Conservation (phyloP, 805 yeast genomes). For the Pichia rugopelliculosa region DNA sequence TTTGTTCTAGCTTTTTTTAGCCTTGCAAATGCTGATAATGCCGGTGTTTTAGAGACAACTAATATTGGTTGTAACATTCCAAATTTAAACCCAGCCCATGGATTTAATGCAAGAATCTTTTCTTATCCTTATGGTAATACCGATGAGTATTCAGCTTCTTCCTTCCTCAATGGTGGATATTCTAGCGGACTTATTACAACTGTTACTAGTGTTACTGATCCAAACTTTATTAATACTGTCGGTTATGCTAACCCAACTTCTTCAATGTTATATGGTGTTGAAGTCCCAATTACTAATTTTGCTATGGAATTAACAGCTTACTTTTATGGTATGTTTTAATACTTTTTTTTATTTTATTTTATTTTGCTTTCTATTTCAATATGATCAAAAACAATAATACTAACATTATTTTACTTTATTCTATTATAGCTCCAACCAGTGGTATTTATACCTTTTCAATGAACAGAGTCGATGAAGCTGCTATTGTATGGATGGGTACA, state of each 20-base stretch:
- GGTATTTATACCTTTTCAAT: conserved; percentile 25
- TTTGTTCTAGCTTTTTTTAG: not conserved
- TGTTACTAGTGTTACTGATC: conserved; percentile 3
- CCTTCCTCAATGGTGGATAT: conserved; percentile 8
- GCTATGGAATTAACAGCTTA: conserved; percentile 15
- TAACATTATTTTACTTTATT: not conserved
- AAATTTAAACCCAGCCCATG: conserved; percentile 1
- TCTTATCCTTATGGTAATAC: conserved; percentile 2
- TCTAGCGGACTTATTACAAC: conserved; percentile 2
- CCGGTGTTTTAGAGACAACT: not conserved
- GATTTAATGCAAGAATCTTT: conserved; percentile 10
- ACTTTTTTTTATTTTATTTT: conserved; percentile 1
- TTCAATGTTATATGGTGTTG: conserved; percentile 6
- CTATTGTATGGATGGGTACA: conserved; percentile 27
- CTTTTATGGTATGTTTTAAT: conserved; percentile 11
- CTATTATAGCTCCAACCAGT: conserved; percentile 19
- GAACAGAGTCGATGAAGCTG: conserved; percentile 26
- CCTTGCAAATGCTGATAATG: not conserved
- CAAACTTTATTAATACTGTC: conserved; percentile 1
- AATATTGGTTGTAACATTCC: conserved; percentile 5
- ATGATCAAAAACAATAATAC: conserved; percentile 1
- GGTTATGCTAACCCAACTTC: not conserved
- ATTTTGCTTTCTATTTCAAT: conserved; percentile 12
- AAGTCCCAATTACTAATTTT: conserved; percentile 8
- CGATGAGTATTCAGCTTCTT: conserved; percentile 3